phyloP scores from a whole-genome alignment of 2,329 filamentous ascomycete species.

The Fusarium irregulare region DNA sequence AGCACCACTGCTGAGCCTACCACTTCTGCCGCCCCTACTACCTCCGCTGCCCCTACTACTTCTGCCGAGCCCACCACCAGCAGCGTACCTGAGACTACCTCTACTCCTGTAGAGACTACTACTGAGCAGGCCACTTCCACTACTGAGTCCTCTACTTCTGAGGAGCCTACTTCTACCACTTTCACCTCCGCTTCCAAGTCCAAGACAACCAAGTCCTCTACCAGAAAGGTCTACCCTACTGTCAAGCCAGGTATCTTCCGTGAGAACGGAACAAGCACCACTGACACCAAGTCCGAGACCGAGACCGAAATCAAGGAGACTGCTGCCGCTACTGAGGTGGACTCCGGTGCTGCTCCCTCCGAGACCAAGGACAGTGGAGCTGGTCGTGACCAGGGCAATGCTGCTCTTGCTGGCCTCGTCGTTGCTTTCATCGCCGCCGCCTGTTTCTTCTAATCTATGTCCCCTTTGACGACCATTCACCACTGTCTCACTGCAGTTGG shows the following conservation, averaged over 20 bases:
- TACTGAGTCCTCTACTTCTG: constrained; percentile 21
- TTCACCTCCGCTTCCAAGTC: constrained; percentile 40
- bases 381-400: constrained; percentile 60
- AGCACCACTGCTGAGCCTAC: constrained; percentile 39
- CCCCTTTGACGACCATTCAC: constrained; percentile 17
- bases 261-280: constrained; percentile 58
- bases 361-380: constrained; percentile 58
- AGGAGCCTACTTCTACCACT: constrained; percentile 42
- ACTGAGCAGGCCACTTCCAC: constrained; percentile 14
- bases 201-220: constrained; percentile 36
- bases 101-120: constrained; percentile 26
- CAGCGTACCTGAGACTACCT: constrained; percentile 19
- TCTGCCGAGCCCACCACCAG: constrained; percentile 29
- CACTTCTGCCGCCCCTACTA: constrained; percentile 30
- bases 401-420: constrained; percentile 65
- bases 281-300: constrained; percentile 21
- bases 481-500: constrained; percentile 37
- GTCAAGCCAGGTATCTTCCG: constrained; percentile 63
- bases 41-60: constrained; percentile 32
- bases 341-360: constrained; percentile 48
- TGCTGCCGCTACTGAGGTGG: constrained; percentile 41
- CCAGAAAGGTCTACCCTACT: constrained; percentile 32
- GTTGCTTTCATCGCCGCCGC: constrained; percentile 66
- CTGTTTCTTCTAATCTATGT: constrained; percentile 56
- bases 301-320: constrained; percentile 25